phyloP scores from a whole-genome alignment of 2,329 filamentous ascomycete genomes.

The Fonsecaea erecta region DNA sequence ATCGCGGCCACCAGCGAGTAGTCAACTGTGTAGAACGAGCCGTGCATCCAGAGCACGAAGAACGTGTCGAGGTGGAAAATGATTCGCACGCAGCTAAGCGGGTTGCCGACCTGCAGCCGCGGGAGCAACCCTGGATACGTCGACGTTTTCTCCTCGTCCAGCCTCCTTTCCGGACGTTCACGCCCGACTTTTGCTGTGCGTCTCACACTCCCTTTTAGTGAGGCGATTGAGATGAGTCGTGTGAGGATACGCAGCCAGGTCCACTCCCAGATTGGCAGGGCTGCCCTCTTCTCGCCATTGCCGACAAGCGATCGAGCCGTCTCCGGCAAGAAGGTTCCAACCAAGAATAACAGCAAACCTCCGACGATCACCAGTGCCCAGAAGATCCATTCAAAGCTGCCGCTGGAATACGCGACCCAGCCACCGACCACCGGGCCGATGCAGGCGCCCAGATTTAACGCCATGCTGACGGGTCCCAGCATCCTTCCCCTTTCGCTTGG shows the following conservation, averaged over 20 bases:
- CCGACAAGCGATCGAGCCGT: slow-evolving; percentile 22
- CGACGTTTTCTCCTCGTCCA: background rate
- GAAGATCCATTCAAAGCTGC: slow-evolving; percentile 37
- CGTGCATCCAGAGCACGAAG: slow-evolving; percentile 25
- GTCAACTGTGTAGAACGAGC: slow-evolving; percentile 47
- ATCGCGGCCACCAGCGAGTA: slow-evolving; percentile 47
- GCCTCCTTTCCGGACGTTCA: background rate
- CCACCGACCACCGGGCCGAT: slow-evolving; percentile 59
- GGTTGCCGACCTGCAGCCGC: slow-evolving; percentile 15
- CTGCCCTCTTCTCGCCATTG: slow-evolving; percentile 9
- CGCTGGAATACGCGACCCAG: slow-evolving; percentile 33
- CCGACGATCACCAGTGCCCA: slow-evolving; percentile 38
- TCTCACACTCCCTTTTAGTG: background rate
- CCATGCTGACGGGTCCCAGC: slow-evolving; percentile 46
- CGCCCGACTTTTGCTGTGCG: no score
- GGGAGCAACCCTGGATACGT: background rate
- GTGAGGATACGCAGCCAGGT: background rate
- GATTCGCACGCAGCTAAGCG: slow-evolving; percentile 21
- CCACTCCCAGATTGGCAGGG: slow-evolving; percentile 6
- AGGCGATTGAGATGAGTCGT: background rate
- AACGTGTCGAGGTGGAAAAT: slow-evolving; percentile 24
- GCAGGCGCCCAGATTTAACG: slow-evolving; percentile 49
- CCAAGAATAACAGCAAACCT: slow-evolving; percentile 8
- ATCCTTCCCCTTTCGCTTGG: slow-evolving; percentile 48
- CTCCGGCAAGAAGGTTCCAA: slow-evolving; percentile 24